Percentiles rank a stretch among this genome's conserved stretches.
These are phyloP conservation scores for Gillenia trifoliata DNA, from an alignment of 306 rosid species.

Conservation along the genomic window DNA sequence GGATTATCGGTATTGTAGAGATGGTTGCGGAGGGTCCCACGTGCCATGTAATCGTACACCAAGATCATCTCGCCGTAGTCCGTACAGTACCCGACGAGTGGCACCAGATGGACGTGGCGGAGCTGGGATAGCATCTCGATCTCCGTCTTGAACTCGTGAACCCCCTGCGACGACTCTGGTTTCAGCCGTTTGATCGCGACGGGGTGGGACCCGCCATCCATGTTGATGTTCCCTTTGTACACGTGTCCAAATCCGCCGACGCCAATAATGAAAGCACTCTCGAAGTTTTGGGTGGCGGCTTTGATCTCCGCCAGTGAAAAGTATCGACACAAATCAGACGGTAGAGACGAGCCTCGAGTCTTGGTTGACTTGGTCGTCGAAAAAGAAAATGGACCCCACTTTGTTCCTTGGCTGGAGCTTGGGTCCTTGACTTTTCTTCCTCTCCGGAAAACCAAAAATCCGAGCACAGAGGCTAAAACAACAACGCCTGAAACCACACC, in stretches of 20 bases:
- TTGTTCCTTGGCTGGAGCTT: neutral
- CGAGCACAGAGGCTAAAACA: neutral
- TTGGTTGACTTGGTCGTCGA: slow-evolving; percentile 15
- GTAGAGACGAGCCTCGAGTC: slow-evolving; percentile 12
- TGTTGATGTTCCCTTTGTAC: slow-evolving; percentile 21
- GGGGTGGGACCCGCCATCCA: neutral
- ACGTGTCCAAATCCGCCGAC: slow-evolving; percentile 38
- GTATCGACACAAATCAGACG: slow-evolving; percentile 24
- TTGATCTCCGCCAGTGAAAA: slow-evolving; percentile 27
- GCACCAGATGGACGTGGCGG: slow-evolving; percentile 20
- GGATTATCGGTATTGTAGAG: slow-evolving; percentile 2
- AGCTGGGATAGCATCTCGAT: slow-evolving; percentile 28
- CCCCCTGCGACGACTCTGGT: slow-evolving; percentile 4
- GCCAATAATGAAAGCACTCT: slow-evolving; percentile 18
- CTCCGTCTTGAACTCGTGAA: slow-evolving; percentile 23
- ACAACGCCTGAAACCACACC: slow-evolving; percentile 3
- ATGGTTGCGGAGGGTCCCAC: slow-evolving; percentile 14
- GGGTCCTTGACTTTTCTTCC: neutral
- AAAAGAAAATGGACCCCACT: slow-evolving; percentile 1
- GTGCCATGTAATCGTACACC: slow-evolving; percentile 22
- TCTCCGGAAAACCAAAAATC: neutral
- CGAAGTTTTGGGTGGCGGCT: slow-evolving; percentile 32
- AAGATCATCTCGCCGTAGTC: slow-evolving; percentile 17
- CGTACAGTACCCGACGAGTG: slow-evolving; percentile 14
- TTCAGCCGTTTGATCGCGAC: slow-evolving; percentile 33